Base-by-base conservation (phyloP, 805 yeast genomes). In the Maudiozyma turicensis region DNA sequence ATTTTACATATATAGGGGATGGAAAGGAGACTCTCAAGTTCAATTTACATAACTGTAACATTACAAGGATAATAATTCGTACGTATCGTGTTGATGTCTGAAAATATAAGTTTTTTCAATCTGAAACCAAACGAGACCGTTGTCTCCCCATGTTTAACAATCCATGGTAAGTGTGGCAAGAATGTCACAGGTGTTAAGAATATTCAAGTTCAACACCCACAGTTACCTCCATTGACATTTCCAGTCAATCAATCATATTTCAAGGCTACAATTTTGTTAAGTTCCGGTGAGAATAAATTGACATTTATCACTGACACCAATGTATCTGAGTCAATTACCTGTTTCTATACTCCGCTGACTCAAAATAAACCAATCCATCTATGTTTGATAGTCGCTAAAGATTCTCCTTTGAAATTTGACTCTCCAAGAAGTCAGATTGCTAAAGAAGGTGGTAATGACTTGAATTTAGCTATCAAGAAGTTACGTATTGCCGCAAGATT, bases 401-500 rank as follows among this genome's bases (percentile, higher is more conserved):
- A 90, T 60, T 85, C 95, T 1, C 77, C 80, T 3, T 77, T 79
- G 20, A 53, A 64, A 1, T 90, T 78, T 60, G 97, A 90, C 58
- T 76, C 86, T 54, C 89, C 95, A 0, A 51, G 49, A 37, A 45
- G 61, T 2, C 72, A 75, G 54, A 74, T 72, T 47, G 53, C 58
- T 6, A 55, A 61, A 26, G 64, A 72, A 33, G 93, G 86, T 54
- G 83, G 82, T 2, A 81, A 86, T 52, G 78, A 73, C 11, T 56
- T 90, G 26, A 81, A 81, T n/a, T 63, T 81, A 5, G 96, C 96
- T 1, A 69, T 85, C 15, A 72, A 71, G 54, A 87, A 87, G 61
- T 63, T 91, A 54, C 78, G 93, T 57, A 78, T 88, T 52, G 96
- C 86, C 3, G 95, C 85, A 5, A 74, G 95, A 56, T 65, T 90